Conservation (phyloP, 176 grass and related monocot genomes). For the Rhynchospora breviuscula region DNA sequence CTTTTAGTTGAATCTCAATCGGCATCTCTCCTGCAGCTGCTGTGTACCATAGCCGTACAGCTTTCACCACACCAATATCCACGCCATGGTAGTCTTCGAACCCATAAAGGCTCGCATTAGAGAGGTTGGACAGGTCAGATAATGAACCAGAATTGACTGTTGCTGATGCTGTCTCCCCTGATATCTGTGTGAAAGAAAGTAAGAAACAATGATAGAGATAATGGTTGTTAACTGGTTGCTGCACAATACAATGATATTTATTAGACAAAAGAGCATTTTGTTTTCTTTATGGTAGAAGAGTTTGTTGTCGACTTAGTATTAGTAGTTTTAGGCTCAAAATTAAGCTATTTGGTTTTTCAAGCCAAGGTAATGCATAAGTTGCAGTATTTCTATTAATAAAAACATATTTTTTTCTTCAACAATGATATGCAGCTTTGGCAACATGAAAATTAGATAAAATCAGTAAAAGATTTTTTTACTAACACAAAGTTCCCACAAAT, state of each 20-base stretch:
- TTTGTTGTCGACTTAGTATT: neutral
- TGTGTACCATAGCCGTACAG: slow-evolving; percentile 76
- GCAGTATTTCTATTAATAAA: neutral
- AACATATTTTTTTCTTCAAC: neutral
- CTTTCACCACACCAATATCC: slow-evolving; percentile 96
- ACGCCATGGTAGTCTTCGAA: slow-evolving; percentile 98
- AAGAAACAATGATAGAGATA: neutral
- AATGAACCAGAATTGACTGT: slow-evolving; percentile 80
- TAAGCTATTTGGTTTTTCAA: neutral
- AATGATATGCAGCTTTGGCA: neutral
- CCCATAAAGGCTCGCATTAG: slow-evolving; percentile 86
- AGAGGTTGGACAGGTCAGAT: slow-evolving; percentile 74
- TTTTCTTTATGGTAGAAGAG: neutral
- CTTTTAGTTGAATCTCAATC: slow-evolving; percentile 64
- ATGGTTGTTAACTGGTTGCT: neutral
- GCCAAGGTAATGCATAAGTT: neutral
- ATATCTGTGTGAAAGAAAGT: slow-evolving; percentile 59
- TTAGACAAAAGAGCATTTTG: neutral
- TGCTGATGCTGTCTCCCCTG: slow-evolving; percentile 82
- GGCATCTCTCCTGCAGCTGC: slow-evolving; percentile 62
- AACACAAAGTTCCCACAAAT: neutral
- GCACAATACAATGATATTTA: neutral
- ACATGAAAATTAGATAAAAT: neutral
- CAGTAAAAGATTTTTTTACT: neutral
- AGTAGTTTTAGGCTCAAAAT: neutral